A percentile compares a stretch with the other conserved stretches of the same genome.
These are phyloP conservation scores for Annulohypoxylon maeteangense DNA, from an alignment of 495 filamentous ascomycete species.

Conservation along the genomic window DNA sequence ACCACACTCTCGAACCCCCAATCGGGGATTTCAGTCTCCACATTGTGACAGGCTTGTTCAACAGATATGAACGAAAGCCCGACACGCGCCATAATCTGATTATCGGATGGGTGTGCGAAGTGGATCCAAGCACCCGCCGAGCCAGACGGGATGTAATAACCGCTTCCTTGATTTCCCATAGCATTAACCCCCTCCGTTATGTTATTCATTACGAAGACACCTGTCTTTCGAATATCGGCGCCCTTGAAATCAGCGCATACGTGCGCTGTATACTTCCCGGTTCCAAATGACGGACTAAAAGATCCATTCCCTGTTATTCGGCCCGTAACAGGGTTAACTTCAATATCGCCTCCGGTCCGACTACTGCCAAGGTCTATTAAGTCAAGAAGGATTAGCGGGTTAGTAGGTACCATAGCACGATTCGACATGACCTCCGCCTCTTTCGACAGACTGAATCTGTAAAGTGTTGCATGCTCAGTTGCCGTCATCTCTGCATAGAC, in stretches of 20 bases:
- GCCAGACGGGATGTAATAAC: slow-evolving; percentile 59
- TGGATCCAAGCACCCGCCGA: slow-evolving; percentile 72
- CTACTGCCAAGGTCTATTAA: slow-evolving; percentile 70
- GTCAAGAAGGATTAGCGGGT: slow-evolving; percentile 72
- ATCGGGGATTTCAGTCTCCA: slow-evolving; percentile 69
- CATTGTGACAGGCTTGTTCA: slow-evolving; percentile 70
- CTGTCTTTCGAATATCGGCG: slow-evolving; percentile 67
- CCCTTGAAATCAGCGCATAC: slow-evolving; percentile 78
- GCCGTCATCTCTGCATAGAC: slow-evolving; percentile 79
- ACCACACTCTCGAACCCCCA: slow-evolving; percentile 69
- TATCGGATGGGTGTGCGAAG: slow-evolving; percentile 58
- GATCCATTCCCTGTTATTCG: slow-evolving; percentile 71
- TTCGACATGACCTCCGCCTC: slow-evolving; percentile 31
- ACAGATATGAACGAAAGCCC: slow-evolving; percentile 74
- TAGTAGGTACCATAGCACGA: slow-evolving; percentile 53
- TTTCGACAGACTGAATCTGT: slow-evolving; percentile 72
- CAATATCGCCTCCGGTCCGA: slow-evolving; percentile 66
- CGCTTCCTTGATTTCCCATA: slow-evolving; percentile 54
- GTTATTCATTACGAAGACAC: slow-evolving; percentile 60
- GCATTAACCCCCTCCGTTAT: slow-evolving; percentile 57
- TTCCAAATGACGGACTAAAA: slow-evolving; percentile 75
- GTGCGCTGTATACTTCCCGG: slow-evolving; percentile 66
- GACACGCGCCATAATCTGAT: slow-evolving; percentile 67
- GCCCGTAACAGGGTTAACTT: slow-evolving; percentile 62
- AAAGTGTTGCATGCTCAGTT: slow-evolving; percentile 71